phyloP scores from a whole-genome alignment of 306 rosid species.

The Inga laurina region DNA sequence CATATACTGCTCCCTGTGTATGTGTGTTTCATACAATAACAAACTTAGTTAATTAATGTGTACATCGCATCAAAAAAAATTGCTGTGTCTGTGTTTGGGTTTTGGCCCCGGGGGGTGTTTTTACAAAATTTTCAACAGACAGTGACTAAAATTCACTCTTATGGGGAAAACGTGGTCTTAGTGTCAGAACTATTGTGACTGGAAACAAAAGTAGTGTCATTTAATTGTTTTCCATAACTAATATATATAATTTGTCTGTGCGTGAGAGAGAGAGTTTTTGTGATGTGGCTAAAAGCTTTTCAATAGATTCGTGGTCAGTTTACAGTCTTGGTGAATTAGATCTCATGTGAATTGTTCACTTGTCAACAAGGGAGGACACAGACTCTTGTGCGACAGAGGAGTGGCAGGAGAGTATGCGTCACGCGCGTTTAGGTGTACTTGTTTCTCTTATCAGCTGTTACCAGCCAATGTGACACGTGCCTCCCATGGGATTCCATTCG shows the following conservation, averaged over 20 bases:
- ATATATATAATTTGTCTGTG: not conserved
- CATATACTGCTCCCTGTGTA: too few relatives aligned
- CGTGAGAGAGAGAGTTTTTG: not conserved
- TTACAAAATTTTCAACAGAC: not conserved
- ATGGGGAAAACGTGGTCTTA: not conserved
- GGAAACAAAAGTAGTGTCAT: not conserved
- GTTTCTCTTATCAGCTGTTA: not conserved
- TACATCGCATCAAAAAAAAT: too few relatives aligned
- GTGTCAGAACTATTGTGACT: not conserved
- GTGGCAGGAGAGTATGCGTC: not conserved
- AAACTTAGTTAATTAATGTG: too few relatives aligned
- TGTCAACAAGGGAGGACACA: not conserved
- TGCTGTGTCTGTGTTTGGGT: too few relatives aligned
- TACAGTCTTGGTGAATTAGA: not conserved
- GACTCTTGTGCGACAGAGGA: too few relatives aligned
- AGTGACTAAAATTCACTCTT: not conserved
- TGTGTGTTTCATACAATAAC: too few relatives aligned
- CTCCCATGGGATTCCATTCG: not conserved
- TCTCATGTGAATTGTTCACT: not conserved
- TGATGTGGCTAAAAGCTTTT: not conserved
- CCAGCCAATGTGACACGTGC: not conserved
- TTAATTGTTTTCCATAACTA: not conserved
- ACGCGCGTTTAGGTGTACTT: not conserved
- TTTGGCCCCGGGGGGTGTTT: too few relatives aligned
- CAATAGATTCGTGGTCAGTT: not conserved